Evolutionary conservation across 169 alveolate genomes (phyloP).

Genomic region (Plasmodium adleri): DNA sequence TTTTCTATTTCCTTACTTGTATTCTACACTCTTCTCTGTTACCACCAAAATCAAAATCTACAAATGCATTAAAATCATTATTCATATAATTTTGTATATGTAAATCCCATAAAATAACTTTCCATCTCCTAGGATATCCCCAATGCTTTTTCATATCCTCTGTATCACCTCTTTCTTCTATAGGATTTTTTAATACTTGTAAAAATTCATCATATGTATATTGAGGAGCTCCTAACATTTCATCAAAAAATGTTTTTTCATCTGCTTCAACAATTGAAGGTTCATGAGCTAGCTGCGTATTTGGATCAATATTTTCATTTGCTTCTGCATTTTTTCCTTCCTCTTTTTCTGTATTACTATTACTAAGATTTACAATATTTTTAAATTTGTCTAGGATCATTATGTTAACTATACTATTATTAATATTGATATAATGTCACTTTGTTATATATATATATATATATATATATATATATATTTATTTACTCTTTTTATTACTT

Average conservation of each 20-base stretch:
- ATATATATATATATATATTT: not conserved
- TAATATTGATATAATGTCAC: not conserved
- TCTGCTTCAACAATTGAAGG: conserved; percentile 35
- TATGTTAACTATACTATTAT: not conserved
- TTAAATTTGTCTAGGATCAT: conserved; percentile 54
- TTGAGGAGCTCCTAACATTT: conserved; percentile 80
- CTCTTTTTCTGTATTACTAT: conserved; percentile 22
- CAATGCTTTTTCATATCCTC: conserved; percentile 81
- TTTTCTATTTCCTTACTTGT: conserved; percentile 30
- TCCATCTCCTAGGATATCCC: conserved; percentile 85
- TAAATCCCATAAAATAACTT: conserved; percentile 80
- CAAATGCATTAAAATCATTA: conserved; percentile 82
- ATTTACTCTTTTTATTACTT: not conserved
- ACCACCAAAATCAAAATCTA: conserved; percentile 86
- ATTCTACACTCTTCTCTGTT: conserved; percentile 85
- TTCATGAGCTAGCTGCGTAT: conserved; percentile 5
- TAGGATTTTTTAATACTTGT: conserved; percentile 76
- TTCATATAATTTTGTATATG: conserved; percentile 79
- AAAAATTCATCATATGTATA: conserved; percentile 84
- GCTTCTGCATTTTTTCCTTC: conserved; percentile 33
- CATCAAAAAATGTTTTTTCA: conserved; percentile 80
- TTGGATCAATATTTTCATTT: conserved; percentile 41
- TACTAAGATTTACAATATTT: conserved; percentile 47
- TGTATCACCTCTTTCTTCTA: conserved; percentile 84
- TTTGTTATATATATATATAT: not conserved